Evolutionary conservation across 139 green algal species (phyloP), one percentile per base, ranked within the genome.

Genomic region (Mesotaenium endlicherianum): DNA sequence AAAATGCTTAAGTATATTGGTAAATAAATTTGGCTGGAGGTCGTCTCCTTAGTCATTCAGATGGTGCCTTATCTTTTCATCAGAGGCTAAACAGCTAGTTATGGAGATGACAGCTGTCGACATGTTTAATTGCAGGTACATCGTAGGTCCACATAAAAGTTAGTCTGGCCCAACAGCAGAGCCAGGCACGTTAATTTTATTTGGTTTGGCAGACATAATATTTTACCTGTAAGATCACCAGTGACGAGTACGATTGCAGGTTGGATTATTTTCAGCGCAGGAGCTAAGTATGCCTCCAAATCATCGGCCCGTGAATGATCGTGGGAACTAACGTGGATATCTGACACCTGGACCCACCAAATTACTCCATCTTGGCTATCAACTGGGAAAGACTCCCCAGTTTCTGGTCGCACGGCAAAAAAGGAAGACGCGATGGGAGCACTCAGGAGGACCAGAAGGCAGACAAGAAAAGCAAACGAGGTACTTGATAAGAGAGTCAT

Each of bases 321-420:
- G 26, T 75, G 30, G 26, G 11, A 31, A n/a, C 75, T 76, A 36
- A 82, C 75, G 75, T 82, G 75, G n/a, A 82, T n/a, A n/a, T 82
- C 75, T 11, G 75, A 82, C 30, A 82, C 44, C 0, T 82, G 75
- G 26, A 82, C 57, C 75, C 75, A 82, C 75, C 75, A 82, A 20
- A 82, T 20, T 17, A 80, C 69, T 55, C 43, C 69, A 26, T 64
- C 53, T n/a, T n/a, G n/a, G n/a, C n/a, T n/a, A n/a, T n/a, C n/a
- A n/a, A n/a, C n/a, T n/a, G n/a, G n/a, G n/a, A n/a, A n/a, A n/a
- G n/a, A n/a, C n/a, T n/a, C n/a, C n/a, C n/a, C n/a, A n/a, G n/a
- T n/a, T n/a, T n/a, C n/a, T n/a, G n/a, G n/a, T n/a, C n/a, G n/a
- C n/a, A n/a, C n/a, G n/a, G n/a, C n/a, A n/a, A n/a, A n/a, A n/a